Percentiles rank a stretch among this genome's conserved stretches.
Conservation (phyloP, 768 basidiomycete genomes). For the Trametes cingulata region DNA sequence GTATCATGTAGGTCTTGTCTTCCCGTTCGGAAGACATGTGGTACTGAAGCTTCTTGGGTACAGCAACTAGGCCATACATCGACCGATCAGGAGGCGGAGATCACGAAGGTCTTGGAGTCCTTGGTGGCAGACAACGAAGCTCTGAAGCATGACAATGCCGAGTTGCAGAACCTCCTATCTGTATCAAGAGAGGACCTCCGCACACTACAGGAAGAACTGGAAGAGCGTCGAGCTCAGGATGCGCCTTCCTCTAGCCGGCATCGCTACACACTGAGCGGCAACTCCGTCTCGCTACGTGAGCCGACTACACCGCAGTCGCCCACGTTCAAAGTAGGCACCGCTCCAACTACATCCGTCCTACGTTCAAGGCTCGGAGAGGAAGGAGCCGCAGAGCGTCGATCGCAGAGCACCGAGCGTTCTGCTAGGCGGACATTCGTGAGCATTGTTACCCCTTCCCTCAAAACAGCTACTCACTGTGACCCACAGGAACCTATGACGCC, state of each 20-base stretch:
- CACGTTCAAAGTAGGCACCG: constrained; percentile 28
- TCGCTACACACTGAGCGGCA: constrained; percentile 23
- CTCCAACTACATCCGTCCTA: constrained; percentile 22
- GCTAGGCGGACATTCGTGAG: constrained; percentile 37
- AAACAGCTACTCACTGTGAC: constrained; percentile 6
- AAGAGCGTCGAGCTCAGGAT: constrained; percentile 61
- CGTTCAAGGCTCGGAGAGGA: constrained; percentile 22
- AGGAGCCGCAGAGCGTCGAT: constrained; percentile 29
- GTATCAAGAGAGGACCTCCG: constrained; percentile 80
- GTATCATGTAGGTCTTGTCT: constrained; percentile 45
- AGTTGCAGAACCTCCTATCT: constrained; percentile 70
- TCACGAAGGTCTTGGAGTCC: constrained; percentile 74
- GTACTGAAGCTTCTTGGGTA: background rate
- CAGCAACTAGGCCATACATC: constrained; percentile 43
- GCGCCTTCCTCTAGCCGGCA: constrained; percentile 20
- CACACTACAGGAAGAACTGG: constrained; percentile 68
- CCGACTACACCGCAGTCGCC: constrained; percentile 23
- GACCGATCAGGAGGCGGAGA: constrained; percentile 52
- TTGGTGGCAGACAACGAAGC: constrained; percentile 84
- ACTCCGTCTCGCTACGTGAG: constrained; percentile 18
- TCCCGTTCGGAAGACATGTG: background rate
- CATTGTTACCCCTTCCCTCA: background rate
- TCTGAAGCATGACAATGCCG: constrained; percentile 78
- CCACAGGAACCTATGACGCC: constrained; percentile 48
- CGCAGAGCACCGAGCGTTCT: constrained; percentile 38